Evolutionary conservation across 2,329 filamentous ascomycete species (phyloP).

Genomic region (Claviceps sp.): DNA sequence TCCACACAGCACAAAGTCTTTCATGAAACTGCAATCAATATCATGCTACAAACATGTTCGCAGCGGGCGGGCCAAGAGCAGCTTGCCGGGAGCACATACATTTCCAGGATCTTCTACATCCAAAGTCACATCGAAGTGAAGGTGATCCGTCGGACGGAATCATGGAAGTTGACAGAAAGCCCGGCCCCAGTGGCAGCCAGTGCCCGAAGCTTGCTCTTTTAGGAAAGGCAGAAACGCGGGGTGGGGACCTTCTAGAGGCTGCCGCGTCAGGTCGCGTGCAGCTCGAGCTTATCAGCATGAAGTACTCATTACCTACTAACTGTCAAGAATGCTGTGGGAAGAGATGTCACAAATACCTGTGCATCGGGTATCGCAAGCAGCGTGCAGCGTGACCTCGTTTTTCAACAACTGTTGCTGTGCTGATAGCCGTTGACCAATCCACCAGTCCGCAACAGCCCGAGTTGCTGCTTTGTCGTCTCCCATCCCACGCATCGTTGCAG

Average conservation of each 20-base stretch:
- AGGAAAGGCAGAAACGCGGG: neutral
- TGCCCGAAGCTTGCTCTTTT: neutral
- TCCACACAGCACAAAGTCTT: neutral
- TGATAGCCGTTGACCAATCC: too few species aligned
- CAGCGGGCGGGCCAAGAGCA: neutral
- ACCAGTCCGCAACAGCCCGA: too few species aligned
- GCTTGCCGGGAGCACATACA: neutral
- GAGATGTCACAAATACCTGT: neutral
- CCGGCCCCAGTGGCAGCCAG: too few species aligned
- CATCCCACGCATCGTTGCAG: too few species aligned
- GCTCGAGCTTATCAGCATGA: neutral
- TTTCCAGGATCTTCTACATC: too few species aligned
- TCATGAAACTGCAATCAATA: neutral
- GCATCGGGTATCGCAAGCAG: neutral
- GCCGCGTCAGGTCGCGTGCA: neutral
- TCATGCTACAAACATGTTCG: too few species aligned
- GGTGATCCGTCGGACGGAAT: too few species aligned
- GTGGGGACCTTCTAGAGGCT: neutral
- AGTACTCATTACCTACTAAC: neutral
- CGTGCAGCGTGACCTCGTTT: neutral
- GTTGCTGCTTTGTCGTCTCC: too few species aligned
- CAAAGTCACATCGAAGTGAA: too few species aligned
- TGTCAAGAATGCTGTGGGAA: accelerated
- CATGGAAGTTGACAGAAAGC: too few species aligned
- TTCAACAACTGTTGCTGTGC: neutral